Evolutionary conservation across 2,329 filamentous ascomycete species (phyloP).

Genomic region (Monascus ruber): DNA sequence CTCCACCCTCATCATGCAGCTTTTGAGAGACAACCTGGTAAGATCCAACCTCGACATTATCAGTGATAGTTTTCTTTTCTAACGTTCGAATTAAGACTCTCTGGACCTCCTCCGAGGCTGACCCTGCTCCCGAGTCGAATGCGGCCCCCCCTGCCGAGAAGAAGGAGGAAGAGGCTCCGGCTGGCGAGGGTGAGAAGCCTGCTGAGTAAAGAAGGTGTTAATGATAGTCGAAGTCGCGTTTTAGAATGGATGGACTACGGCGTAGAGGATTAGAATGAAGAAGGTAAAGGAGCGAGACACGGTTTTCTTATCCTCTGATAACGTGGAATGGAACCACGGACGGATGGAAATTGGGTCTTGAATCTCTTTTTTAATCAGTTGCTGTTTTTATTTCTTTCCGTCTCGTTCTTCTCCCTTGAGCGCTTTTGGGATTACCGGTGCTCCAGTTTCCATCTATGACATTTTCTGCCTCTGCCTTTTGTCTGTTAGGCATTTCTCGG

Average conservation of each 20-base stretch:
- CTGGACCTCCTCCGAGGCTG: constrained; percentile 97
- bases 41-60: constrained; percentile 15
- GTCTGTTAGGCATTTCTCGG: background rate
- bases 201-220: constrained; percentile 29
- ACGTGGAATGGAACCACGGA: constrained; percentile 1
- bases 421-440: constrained; percentile 5
- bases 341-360: background rate
- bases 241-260: constrained; percentile 7
- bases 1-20: constrained; percentile 97
- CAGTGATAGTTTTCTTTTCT: constrained; percentile 7
- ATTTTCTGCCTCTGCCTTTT: constrained; percentile 13
- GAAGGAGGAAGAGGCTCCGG: constrained; percentile 33
- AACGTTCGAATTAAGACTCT: constrained; percentile 57
- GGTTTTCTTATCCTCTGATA: background rate
- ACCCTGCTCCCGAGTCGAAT: constrained; percentile 53
- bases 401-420: constrained; percentile 11
- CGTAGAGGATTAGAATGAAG: background rate
- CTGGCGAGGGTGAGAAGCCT: constrained; percentile 31
- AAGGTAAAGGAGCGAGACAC: background rate
- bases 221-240: constrained; percentile 24
- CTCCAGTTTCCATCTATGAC: constrained; percentile 6
- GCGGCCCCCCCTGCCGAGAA: constrained; percentile 25
- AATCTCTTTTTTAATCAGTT: constrained; percentile 4
- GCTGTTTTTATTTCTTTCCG: constrained; percentile 6
- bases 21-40: constrained; percentile 92